Percentiles rank a stretch among this genome's conserved stretches.
These are phyloP conservation scores for Podospora conica DNA, from an alignment of 495 filamentous ascomycete species.

Conservation along the genomic window DNA sequence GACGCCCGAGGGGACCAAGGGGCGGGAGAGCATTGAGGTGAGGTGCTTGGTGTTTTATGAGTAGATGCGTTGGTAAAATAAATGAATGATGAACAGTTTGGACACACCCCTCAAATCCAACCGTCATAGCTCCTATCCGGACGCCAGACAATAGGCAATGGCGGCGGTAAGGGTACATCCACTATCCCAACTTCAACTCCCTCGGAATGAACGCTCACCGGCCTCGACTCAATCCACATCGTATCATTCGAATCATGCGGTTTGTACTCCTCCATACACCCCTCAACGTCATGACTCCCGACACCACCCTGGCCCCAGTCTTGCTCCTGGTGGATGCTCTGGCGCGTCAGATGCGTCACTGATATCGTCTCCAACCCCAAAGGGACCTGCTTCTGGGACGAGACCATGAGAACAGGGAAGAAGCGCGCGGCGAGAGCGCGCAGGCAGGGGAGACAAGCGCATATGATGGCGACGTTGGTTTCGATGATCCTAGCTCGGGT, in stretches of 20 bases:
- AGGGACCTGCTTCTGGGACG: not conserved
- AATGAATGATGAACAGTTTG: not conserved
- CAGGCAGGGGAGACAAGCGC: conserved; percentile 22
- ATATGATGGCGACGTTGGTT: conserved; percentile 20
- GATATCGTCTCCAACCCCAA: conserved; percentile 6
- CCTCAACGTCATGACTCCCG: not conserved
- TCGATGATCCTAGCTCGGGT: conserved; percentile 11
- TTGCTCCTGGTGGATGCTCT: not conserved
- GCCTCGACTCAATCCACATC: conserved; percentile 5
- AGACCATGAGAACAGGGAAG: conserved; percentile 8
- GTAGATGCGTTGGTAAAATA: conserved; percentile 3
- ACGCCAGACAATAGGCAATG: too few species aligned
- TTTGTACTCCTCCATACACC: not conserved
- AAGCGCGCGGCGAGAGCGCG: conserved; percentile 8
- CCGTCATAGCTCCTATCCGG: too few species aligned
- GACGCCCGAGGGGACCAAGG: conserved; percentile 54
- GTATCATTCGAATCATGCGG: not conserved
- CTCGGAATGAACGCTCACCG: not conserved
- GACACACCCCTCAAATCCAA: too few species aligned
- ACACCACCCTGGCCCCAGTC: not conserved
- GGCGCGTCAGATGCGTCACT: not conserved
- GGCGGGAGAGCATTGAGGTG: conserved; percentile 81
- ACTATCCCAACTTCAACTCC: too few species aligned
- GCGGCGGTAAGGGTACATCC: too few species aligned
- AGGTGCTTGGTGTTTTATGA: conserved; percentile 71